These are phyloP conservation scores for Planoprotostelium fungivorum DNA, from an alignment of 78 protist genomes.

Conservation along the genomic window DNA sequence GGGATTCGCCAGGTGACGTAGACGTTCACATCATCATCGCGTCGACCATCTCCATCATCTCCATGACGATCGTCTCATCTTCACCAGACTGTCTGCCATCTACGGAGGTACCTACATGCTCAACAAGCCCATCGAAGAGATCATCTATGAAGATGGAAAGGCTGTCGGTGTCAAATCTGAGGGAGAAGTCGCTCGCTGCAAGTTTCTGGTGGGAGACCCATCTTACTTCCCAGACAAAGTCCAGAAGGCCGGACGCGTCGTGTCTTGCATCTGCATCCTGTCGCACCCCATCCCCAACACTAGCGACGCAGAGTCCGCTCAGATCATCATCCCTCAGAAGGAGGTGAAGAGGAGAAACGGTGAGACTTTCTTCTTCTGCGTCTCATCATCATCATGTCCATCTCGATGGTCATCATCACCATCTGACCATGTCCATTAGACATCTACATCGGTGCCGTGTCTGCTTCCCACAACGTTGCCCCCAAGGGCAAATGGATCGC, in stretches of 20 bases:
- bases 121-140: slow-evolving; percentile 81
- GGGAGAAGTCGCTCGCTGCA: slow-evolving; percentile 51
- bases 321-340: slow-evolving; percentile 93
- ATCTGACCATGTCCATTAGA: too few species aligned
- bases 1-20: slow-evolving; percentile 62
- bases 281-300: slow-evolving; percentile 84
- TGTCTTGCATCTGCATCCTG: slow-evolving; percentile 94
- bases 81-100: slow-evolving; percentile 92
- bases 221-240: slow-evolving; percentile 94
- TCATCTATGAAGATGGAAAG: slow-evolving; percentile 82
- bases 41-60: neutral
- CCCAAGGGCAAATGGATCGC: slow-evolving; percentile 92
- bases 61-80: neutral
- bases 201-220: slow-evolving; percentile 90
- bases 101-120: slow-evolving; percentile 99
- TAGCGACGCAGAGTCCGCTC: slow-evolving; percentile 67
- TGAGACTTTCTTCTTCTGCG: neutral
- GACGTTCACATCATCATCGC: neutral
- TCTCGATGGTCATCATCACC: neutral
- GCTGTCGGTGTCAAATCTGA: slow-evolving; percentile 80
- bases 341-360: slow-evolving; percentile 75
- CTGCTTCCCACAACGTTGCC: slow-evolving; percentile 82
- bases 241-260: slow-evolving; percentile 68
- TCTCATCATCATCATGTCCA: neutral
- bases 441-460: slow-evolving; percentile 86